Conservation (phyloP, 106 monocot genomes). For the Allium cepa region DNA sequence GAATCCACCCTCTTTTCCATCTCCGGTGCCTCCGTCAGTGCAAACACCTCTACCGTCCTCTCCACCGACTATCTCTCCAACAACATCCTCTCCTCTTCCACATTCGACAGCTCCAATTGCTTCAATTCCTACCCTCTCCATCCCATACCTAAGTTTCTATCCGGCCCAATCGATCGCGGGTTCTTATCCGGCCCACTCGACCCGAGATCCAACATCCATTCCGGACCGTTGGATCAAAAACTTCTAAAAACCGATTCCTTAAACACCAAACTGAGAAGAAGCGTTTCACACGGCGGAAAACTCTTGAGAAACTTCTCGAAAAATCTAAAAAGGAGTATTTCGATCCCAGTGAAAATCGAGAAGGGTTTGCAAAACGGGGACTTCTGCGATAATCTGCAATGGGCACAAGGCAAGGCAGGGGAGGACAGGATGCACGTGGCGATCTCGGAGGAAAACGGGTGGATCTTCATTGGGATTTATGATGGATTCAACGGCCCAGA, state of each 20-base stretch:
- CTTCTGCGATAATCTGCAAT: constrained; percentile 11
- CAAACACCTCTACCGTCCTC: constrained; percentile 58
- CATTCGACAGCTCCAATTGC: constrained; percentile 70
- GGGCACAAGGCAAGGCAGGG: constrained; percentile 44
- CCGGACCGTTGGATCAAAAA: constrained; percentile 20
- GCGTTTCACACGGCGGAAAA: too few species aligned
- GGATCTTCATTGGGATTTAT: constrained; percentile 39
- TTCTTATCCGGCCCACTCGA: constrained; percentile 41
- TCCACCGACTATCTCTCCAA: constrained; percentile 18
- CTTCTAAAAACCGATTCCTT: not conserved
- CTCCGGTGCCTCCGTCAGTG: constrained; percentile 69
- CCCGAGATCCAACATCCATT: constrained; percentile 8
- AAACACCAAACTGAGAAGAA: constrained; percentile 3
- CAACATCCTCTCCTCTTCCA: constrained; percentile 23
- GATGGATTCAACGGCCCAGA: constrained; percentile 41
- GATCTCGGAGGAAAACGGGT: constrained; percentile 21
- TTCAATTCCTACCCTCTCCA: constrained; percentile 64
- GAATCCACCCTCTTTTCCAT: constrained; percentile 39
- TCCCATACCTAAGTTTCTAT: constrained; percentile 37
- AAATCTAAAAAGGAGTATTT: not conserved
- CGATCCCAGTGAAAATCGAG: not conserved
- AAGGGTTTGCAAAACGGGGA: not conserved
- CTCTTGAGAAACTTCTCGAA: constrained; percentile 9
- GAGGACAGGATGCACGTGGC: constrained; percentile 42
- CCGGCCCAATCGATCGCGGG: constrained; percentile 46